These are phyloP conservation scores for Magnaporthales sp. DNA, from an alignment of 2,329 filamentous ascomycete genomes.

Conservation along the genomic window DNA sequence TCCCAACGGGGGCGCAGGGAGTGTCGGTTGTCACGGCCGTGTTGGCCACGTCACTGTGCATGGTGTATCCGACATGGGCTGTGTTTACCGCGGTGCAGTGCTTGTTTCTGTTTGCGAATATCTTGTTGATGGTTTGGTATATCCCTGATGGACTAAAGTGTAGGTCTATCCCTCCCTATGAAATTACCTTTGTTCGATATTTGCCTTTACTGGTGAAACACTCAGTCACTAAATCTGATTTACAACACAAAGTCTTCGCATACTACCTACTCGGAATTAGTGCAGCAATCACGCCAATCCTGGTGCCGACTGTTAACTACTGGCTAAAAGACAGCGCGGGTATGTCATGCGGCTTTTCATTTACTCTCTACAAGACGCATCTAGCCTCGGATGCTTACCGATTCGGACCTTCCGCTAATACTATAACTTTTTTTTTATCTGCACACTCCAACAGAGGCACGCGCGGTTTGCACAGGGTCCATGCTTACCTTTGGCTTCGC, in stretches of 20 bases:
- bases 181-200: not conserved
- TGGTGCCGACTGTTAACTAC: constrained; percentile 2
- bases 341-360: not conserved
- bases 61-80: constrained; percentile 1
- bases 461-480: constrained; percentile 1
- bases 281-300: not conserved
- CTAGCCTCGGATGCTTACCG: too few species aligned
- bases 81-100: not conserved
- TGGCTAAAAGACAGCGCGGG: not conserved
- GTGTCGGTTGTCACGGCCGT: constrained; percentile 1
- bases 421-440: not conserved
- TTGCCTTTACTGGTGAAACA: not conserved
- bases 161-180: not conserved
- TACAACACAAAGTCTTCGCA: not conserved
- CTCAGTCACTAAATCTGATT: not conserved
- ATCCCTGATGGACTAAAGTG: not conserved
- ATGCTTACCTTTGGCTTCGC: constrained; percentile 3
- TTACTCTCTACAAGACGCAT: too few species aligned
- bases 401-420: not conserved
- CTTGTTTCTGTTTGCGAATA: not conserved
- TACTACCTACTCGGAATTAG: constrained; percentile 2
- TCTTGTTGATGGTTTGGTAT: constrained; percentile 2
- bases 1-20: constrained; percentile 22
- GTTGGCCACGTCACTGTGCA: not conserved
- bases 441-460: not conserved